These are phyloP conservation scores for Candida saitoana DNA, from an alignment of 805 yeast species.

Conservation along the genomic window DNA sequence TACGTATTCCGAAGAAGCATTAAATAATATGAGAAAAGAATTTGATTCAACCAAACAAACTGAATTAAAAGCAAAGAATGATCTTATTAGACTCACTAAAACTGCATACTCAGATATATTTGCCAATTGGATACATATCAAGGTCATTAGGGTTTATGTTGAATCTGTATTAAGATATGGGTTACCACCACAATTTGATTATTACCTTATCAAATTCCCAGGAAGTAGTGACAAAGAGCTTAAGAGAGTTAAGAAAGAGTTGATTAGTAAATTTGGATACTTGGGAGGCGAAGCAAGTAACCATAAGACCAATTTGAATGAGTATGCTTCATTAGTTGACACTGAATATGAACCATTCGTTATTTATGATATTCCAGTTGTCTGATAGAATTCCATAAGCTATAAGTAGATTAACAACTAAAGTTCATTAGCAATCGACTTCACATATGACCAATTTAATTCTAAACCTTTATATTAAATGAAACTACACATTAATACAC, in stretches of 20 bases:
- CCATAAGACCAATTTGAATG: slow-evolving; percentile 58
- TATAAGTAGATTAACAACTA: no score
- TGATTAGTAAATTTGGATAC: slow-evolving; percentile 76
- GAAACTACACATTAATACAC: no score
- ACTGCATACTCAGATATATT: slow-evolving; percentile 88
- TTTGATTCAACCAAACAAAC: slow-evolving; percentile 68
- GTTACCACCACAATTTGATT: slow-evolving; percentile 84
- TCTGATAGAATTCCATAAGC: slow-evolving; percentile 11
- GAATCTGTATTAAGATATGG: slow-evolving; percentile 96
- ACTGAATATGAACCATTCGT: slow-evolving; percentile 97
- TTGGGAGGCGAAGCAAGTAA: slow-evolving; percentile 79
- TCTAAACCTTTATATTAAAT: no score
- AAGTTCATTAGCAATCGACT: no score
- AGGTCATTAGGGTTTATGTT: slow-evolving; percentile 80
- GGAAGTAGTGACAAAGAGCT: slow-evolving; percentile 32
- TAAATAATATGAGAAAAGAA: slow-evolving; percentile 72
- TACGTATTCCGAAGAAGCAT: slow-evolving; percentile 71
- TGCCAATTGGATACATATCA: slow-evolving; percentile 86
- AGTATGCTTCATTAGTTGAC: slow-evolving; percentile 89
- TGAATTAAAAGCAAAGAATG: slow-evolving; percentile 71
- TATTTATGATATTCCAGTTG: slow-evolving; percentile 51
- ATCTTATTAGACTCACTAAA: slow-evolving; percentile 74
- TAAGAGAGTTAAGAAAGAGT: slow-evolving; percentile 61
- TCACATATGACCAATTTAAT: no score
- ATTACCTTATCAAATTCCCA: slow-evolving; percentile 44